Percentiles rank a stretch among this genome's conserved stretches.
Evolutionary conservation across 805 yeast genomes (phyloP).

Genomic region (Komagataella phaffii): DNA sequence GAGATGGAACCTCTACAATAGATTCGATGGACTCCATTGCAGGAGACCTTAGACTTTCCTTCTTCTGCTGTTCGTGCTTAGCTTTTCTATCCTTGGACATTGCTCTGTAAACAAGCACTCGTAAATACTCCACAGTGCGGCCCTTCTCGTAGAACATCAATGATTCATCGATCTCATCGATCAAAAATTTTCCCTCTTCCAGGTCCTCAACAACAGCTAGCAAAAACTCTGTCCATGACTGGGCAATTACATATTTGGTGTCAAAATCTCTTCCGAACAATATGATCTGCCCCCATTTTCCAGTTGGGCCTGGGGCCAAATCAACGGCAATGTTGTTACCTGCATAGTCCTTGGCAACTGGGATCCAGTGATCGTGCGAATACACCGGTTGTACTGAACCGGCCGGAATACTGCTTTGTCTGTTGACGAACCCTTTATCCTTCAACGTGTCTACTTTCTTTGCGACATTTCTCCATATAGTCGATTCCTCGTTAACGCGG

Average conservation of each 20-base stretch:
- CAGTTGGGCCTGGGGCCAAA: conserved; percentile 66
- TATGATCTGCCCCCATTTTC: conserved; percentile 84
- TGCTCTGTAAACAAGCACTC: conserved; percentile 61
- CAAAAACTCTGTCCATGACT: conserved; percentile 82
- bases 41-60: conserved; percentile 2
- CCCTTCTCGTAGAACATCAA: conserved; percentile 20
- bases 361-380: conserved; percentile 90
- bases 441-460: conserved; percentile 17
- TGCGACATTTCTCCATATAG: conserved; percentile 72
- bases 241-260: conserved; percentile 74
- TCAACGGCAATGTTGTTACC: conserved; percentile 93
- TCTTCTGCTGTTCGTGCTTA: conserved; percentile 5
- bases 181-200: conserved; percentile 68
- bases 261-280: conserved; percentile 91
- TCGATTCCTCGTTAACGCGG: conserved; percentile 67
- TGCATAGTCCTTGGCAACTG: conserved; percentile 72
- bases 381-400: conserved; percentile 60
- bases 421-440: conserved; percentile 22
- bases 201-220: conserved; percentile 75
- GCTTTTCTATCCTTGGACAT: conserved; percentile 11
- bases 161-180: conserved; percentile 55
- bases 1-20: conserved; percentile 1
- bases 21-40: not conserved
- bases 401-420: conserved; percentile 66
- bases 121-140: conserved; percentile 45